phyloP scores from a whole-genome alignment of 2,329 filamentous ascomycete species.

The Leptosphaerulina australis region DNA sequence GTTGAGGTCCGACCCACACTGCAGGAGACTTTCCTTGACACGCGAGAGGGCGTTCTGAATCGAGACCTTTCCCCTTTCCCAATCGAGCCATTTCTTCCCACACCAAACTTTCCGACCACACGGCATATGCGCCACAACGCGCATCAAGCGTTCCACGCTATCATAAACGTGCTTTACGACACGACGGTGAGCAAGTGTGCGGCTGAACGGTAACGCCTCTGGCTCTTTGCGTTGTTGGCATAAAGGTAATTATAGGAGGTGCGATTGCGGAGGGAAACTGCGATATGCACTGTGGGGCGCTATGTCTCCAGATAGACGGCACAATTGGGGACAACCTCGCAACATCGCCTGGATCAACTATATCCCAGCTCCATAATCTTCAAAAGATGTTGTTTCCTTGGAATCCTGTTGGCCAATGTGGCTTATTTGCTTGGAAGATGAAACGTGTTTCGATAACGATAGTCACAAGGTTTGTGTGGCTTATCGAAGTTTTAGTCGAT shows the following conservation, averaged over 20 bases:
- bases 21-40: background rate
- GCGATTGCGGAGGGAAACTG: background rate
- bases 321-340: constrained; percentile 4
- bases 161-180: constrained; percentile 2
- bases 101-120: constrained; percentile 18
- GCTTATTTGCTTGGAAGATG: background rate
- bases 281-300: constrained; percentile 1
- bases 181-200: background rate
- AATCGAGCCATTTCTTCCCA: constrained; percentile 1
- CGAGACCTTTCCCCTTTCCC: constrained; percentile 21
- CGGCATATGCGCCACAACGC: constrained; percentile 13
- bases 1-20: constrained; percentile 5
- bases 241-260: background rate
- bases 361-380: background rate
- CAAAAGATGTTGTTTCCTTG: background rate
- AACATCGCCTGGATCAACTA: background rate
- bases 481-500: background rate
- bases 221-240: background rate
- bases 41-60: constrained; percentile 2
- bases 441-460: constrained; percentile 17
- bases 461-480: constrained; percentile 8
- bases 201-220: background rate
- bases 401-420: background rate
- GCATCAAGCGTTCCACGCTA: constrained; percentile 12
- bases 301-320: constrained; percentile 11